Evolutionary conservation across 73 alveolate genomes (phyloP).

Genomic region (Paramecium primaurelia): DNA sequence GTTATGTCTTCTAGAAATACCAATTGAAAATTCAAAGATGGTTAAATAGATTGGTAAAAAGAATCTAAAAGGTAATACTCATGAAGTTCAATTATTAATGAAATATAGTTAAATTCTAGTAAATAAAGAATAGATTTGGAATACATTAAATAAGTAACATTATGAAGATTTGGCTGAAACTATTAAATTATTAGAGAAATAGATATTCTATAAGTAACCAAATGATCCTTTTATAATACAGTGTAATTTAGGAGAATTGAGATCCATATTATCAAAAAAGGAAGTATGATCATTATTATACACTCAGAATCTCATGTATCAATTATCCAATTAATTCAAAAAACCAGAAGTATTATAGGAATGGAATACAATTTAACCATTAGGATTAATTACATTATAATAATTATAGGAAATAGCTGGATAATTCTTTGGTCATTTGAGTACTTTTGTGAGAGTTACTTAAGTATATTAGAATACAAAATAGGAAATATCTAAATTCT

Average conservation of each 20-base stretch:
- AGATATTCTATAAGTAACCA: not conserved
- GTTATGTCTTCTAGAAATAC: not conserved
- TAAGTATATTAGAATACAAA: not conserved
- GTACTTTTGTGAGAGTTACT: not conserved
- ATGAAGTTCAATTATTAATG: not conserved
- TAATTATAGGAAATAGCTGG: not conserved
- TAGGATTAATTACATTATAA: not conserved
- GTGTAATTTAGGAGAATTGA: not conserved
- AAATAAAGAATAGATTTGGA: not conserved
- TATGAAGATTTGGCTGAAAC: not conserved
- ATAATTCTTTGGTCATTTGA: not conserved
- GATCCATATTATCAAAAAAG: not conserved
- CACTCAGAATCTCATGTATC: not conserved
- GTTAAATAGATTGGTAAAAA: not conserved
- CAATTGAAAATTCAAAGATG: not conserved
- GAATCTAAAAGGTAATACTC: not conserved
- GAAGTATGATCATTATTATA: not conserved
- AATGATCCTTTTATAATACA: not conserved
- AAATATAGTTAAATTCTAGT: not conserved
- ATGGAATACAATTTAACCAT: not conserved
- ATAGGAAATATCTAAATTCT: not conserved
- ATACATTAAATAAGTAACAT: not conserved
- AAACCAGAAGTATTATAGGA: not conserved
- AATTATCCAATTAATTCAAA: not conserved
- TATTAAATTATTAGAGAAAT: not conserved